Evolutionary conservation across 805 yeast genomes (phyloP).

Genomic region (Myxozyma neotropica): DNA sequence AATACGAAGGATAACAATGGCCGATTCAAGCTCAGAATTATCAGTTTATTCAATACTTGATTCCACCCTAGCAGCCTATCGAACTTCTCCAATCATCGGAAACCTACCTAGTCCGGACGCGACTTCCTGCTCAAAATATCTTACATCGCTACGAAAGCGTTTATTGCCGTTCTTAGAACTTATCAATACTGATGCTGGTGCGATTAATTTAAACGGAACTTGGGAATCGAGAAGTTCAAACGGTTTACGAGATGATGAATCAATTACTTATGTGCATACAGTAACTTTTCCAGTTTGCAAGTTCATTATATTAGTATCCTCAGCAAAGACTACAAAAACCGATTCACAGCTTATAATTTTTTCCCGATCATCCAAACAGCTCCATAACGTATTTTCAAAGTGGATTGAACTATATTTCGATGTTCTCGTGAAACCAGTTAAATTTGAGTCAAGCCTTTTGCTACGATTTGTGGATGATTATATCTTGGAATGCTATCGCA

Average conservation of each 20-base stretch:
- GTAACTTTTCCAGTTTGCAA: slow-evolving; percentile 7
- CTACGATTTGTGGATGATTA: slow-evolving; percentile 17
- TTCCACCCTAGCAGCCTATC: slow-evolving; percentile 8
- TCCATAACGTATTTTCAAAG: slow-evolving; percentile 4
- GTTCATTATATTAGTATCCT: slow-evolving; percentile 10
- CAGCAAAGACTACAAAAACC: not conserved
- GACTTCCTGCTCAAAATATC: slow-evolving; percentile 7
- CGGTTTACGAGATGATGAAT: not conserved
- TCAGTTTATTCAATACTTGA: not conserved
- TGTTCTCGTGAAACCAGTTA: slow-evolving; percentile 5
- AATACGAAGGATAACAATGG: not conserved
- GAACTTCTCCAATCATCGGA: slow-evolving; percentile 10
- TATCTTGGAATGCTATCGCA: not conserved
- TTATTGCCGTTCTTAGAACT: slow-evolving; percentile 5
- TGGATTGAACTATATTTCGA: slow-evolving; percentile 28
- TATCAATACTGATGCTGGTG: not conserved
- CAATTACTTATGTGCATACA: slow-evolving; percentile 1
- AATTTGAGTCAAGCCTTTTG: not conserved
- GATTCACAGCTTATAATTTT: slow-evolving; percentile 7
- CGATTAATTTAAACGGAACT: not conserved
- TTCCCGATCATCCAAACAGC: slow-evolving; percentile 13
- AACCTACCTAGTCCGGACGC: not conserved
- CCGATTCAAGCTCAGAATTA: not conserved
- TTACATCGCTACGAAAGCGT: slow-evolving; percentile 11
- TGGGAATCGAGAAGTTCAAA: not conserved